phyloP scores from a whole-genome alignment of 108 stramenopile species.

The Aurantiochytrium sp. region DNA sequence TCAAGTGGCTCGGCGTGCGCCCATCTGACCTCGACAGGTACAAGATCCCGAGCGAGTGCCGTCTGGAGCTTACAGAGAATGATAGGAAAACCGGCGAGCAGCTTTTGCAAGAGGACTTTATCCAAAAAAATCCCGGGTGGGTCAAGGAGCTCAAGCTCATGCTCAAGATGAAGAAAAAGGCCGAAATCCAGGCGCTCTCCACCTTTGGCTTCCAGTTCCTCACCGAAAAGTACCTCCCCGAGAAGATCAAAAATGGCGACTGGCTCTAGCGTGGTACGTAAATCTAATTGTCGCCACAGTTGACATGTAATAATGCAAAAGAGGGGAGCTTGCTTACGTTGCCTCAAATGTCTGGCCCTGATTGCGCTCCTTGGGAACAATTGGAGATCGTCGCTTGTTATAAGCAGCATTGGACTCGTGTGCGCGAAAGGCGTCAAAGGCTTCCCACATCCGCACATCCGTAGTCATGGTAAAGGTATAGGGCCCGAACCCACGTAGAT shows the following conservation, averaged over 20 bases:
- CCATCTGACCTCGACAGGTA: constrained; percentile 85
- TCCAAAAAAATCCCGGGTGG: constrained; percentile 88
- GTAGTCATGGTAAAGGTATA: background rate
- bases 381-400: no score
- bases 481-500: background rate
- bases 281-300: no score
- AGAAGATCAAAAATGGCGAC: constrained; percentile 83
- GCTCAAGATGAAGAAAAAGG: constrained; percentile 92
- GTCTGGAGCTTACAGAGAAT: constrained; percentile 87
- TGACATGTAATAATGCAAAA: no score
- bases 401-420: background rate
- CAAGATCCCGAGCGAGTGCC: constrained; percentile 80
- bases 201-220: constrained; percentile 86
- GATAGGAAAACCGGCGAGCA: constrained; percentile 95
- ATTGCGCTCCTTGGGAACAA: no score
- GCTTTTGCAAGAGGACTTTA: constrained; percentile 87
- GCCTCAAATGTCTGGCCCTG: no score
- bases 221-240: constrained; percentile 86
- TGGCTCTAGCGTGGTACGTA: constrained; percentile 79
- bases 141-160: constrained; percentile 86
- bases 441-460: background rate
- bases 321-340: no score
- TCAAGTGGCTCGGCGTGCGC: constrained; percentile 90
- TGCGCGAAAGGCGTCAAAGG: background rate
- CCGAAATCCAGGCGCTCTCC: constrained; percentile 73